A percentile compares a stretch with the other conserved stretches of the same genome.
Evolutionary conservation across 768 basidiomycete species (phyloP).

Genomic region (Cyathus striatus): DNA sequence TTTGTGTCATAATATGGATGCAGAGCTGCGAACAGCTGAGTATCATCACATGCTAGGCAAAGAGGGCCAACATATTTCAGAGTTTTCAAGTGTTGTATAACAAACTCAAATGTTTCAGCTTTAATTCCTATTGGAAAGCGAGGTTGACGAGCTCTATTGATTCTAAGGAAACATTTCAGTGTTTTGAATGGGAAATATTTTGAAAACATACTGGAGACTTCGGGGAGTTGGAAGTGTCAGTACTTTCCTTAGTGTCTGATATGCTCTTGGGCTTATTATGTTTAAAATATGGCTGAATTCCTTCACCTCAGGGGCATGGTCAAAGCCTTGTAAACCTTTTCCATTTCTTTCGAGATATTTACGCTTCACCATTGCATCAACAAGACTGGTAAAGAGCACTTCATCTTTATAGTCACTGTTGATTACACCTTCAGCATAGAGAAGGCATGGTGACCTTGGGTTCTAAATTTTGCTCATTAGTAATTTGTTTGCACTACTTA

Average conservation of each 20-base stretch:
- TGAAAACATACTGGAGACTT: slow-evolving; percentile 1
- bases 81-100: slow-evolving; percentile 7
- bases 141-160: slow-evolving; percentile 8
- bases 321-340: slow-evolving; percentile 19
- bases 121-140: slow-evolving; percentile 16
- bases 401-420: no score
- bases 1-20: slow-evolving; percentile 16
- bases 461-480: no score
- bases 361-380: slow-evolving; percentile 12
- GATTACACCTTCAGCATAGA: no score
- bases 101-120: slow-evolving; percentile 12
- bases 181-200: background rate
- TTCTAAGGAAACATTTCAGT: background rate
- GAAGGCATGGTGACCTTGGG: no score
- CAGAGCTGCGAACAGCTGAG: slow-evolving; percentile 21
- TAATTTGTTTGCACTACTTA: no score
- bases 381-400: slow-evolving; percentile 14
- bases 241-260: slow-evolving; percentile 8
- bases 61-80: slow-evolving; percentile 18
- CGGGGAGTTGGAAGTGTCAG: slow-evolving; percentile 1
- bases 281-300: slow-evolving; percentile 15
- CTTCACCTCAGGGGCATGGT: slow-evolving; percentile 12
- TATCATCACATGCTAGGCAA: slow-evolving; percentile 28
- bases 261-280: slow-evolving; percentile 12
- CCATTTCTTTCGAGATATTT: slow-evolving; percentile 13